A percentile compares a stretch with the other conserved stretches of the same genome.
These are phyloP conservation scores for Boletus barrowsii DNA, from an alignment of 768 basidiomycete species.

Conservation along the genomic window DNA sequence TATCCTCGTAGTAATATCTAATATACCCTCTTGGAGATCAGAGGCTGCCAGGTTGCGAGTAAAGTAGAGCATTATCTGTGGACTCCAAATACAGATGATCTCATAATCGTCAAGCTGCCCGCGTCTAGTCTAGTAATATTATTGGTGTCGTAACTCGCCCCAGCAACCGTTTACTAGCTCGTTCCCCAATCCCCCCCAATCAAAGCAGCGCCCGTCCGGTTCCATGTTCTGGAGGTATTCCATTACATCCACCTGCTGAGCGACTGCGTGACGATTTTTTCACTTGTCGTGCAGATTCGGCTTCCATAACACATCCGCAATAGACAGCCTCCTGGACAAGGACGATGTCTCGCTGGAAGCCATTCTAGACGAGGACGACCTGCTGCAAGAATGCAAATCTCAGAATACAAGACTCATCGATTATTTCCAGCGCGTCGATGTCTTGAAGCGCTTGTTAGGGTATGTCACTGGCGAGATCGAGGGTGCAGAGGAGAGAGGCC, in stretches of 20 bases:
- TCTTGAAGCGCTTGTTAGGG: slow-evolving; percentile 73
- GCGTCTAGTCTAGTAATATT: background rate
- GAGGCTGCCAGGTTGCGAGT: background rate
- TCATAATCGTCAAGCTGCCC: slow-evolving; percentile 5
- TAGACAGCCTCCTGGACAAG: slow-evolving; percentile 88
- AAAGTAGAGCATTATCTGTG: slow-evolving; percentile 5
- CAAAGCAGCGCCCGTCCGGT: slow-evolving; percentile 20
- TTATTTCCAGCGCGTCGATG: slow-evolving; percentile 80
- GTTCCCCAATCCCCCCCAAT: slow-evolving; percentile 4
- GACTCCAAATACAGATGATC: slow-evolving; percentile 28
- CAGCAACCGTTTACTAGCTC: slow-evolving; percentile 10
- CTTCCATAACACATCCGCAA: slow-evolving; percentile 83
- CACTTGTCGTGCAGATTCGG: slow-evolving; percentile 61
- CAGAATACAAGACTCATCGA: slow-evolving; percentile 89
- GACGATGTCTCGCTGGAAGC: slow-evolving; percentile 88
- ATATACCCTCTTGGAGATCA: slow-evolving; percentile 23
- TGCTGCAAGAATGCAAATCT: slow-evolving; percentile 92
- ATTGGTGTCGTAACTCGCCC: slow-evolving; percentile 22
- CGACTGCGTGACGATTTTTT: slow-evolving; percentile 2
- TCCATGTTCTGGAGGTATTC: slow-evolving; percentile 50
- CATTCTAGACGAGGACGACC: slow-evolving; percentile 89
- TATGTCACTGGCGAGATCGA: slow-evolving; percentile 89
- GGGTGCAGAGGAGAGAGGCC: slow-evolving; percentile 71
- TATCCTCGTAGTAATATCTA: slow-evolving; percentile 24
- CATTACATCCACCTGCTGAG: background rate